These are phyloP conservation scores for Globisporangium nunn DNA, from an alignment of 352 stramenopile genomes.

Conservation along the genomic window DNA sequence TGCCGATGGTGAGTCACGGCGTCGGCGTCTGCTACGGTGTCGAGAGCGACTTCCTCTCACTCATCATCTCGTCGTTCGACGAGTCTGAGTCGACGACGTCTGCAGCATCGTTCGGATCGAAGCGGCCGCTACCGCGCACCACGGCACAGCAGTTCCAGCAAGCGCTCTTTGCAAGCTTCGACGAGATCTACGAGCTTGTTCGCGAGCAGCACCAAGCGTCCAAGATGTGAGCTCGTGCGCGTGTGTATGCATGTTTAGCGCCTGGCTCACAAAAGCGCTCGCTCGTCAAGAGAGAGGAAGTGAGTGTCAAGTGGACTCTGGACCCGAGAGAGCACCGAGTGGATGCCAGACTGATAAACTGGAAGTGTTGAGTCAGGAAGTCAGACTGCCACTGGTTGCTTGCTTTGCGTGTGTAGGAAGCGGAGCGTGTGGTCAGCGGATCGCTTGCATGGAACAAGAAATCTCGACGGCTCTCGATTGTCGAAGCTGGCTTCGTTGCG, in stretches of 20 bases:
- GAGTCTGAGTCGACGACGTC: slow-evolving; percentile 10
- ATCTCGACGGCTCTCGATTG: too few relatives aligned
- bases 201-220: slow-evolving; percentile 10
- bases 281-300: too few relatives aligned
- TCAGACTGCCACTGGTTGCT: too few relatives aligned
- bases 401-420: too few relatives aligned
- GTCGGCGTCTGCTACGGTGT: slow-evolving; percentile 93
- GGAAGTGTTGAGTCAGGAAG: too few relatives aligned
- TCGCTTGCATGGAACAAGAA: too few relatives aligned
- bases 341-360: too few relatives aligned
- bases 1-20: slow-evolving; percentile 85
- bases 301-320: too few relatives aligned
- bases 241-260: not conserved
- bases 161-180: slow-evolving; percentile 44
- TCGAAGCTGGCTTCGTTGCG: too few relatives aligned
- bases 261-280: not conserved
- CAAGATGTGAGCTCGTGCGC: slow-evolving; percentile 8
- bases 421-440: too few relatives aligned
- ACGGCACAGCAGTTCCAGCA: slow-evolving; percentile 34
- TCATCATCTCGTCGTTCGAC: slow-evolving; percentile 90
- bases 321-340: too few relatives aligned
- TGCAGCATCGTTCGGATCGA: not conserved
- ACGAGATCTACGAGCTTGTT: slow-evolving; percentile 45
- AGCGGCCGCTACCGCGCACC: slow-evolving; percentile 16
- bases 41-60: slow-evolving; percentile 84